A percentile compares a stretch with the other conserved stretches of the same genome.
Conservation (phyloP, 208 protist genomes). For the Histomonas meleagridis region DNA sequence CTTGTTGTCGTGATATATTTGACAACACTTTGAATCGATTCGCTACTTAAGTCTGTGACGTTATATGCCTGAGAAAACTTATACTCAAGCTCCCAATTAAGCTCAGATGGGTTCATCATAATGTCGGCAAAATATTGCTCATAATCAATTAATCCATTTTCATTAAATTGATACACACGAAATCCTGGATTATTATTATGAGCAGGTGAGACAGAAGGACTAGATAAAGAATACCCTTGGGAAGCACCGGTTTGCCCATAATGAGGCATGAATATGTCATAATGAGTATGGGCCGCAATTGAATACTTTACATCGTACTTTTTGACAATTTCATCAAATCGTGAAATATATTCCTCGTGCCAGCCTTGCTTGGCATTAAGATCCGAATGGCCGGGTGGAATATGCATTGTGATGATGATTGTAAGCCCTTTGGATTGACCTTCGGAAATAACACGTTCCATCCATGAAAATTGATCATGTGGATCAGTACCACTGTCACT, state of each 20-base stretch:
- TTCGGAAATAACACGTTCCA: background rate
- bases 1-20: background rate
- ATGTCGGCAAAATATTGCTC: background rate
- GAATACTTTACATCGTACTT: background rate
- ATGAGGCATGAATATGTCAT: background rate
- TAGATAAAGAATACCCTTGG: background rate
- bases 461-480: background rate
- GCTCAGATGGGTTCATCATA: background rate
- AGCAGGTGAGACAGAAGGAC: background rate
- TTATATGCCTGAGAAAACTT: background rate
- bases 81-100: background rate
- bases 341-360: background rate
- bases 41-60: background rate
- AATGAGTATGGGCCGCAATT: background rate
- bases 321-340: background rate
- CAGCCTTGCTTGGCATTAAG: background rate
- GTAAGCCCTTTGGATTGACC: background rate
- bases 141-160: background rate
- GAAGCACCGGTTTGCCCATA: background rate
- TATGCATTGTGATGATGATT: background rate
- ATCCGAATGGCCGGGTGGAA: background rate
- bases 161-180: background rate
- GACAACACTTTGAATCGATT: background rate
- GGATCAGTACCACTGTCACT: background rate
- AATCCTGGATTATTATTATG: conserved; percentile 5